A percentile compares a stretch with the other conserved stretches of the same genome.
These are phyloP conservation scores for Pyricularia sp. DNA, from an alignment of 2,329 filamentous ascomycete species.

Conservation along the genomic window DNA sequence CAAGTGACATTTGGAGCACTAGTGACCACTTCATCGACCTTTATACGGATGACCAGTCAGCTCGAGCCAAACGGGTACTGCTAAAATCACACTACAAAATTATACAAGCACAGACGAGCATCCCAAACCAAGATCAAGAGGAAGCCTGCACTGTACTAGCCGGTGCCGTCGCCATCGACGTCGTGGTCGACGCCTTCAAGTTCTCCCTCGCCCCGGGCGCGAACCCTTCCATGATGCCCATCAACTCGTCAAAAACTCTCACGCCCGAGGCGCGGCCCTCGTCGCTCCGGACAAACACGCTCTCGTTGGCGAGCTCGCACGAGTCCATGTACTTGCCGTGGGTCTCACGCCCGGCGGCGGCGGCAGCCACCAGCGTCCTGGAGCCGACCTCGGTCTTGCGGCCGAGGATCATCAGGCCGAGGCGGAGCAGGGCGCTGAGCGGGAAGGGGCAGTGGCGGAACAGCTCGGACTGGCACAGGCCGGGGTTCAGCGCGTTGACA, in stretches of 20 bases:
- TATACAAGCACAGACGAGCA: background rate
- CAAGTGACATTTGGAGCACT: background rate
- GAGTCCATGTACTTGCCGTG: slow-evolving; percentile 32
- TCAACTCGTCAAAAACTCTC: slow-evolving; percentile 31
- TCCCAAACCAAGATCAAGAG: background rate
- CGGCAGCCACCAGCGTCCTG: slow-evolving; percentile 27
- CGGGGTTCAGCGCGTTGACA: slow-evolving; percentile 29
- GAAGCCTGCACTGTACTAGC: background rate
- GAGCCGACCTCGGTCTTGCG: slow-evolving; percentile 29
- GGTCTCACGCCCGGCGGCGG: slow-evolving; percentile 23
- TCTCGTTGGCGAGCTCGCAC: slow-evolving; percentile 18
- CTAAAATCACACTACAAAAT: background rate
- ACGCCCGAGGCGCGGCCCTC: slow-evolving; percentile 25
- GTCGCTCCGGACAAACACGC: slow-evolving; percentile 23
- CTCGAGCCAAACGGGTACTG: background rate
- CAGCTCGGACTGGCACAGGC: slow-evolving; percentile 29
- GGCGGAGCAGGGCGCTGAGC: slow-evolving; percentile 13
- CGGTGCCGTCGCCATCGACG: background rate
- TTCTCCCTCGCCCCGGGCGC: slow-evolving; percentile 26
- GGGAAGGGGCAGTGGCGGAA: slow-evolving; percentile 23
- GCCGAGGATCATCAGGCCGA: slow-evolving; percentile 17
- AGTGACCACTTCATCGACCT: background rate
- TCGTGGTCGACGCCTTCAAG: background rate
- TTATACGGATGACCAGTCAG: background rate
- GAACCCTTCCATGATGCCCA: slow-evolving; percentile 30